Percentiles rank a stretch among this genome's conserved stretches.
Evolutionary conservation across 192 early-diverging fungal species (phyloP).

Genomic region (Irineochytrium annulatum): DNA sequence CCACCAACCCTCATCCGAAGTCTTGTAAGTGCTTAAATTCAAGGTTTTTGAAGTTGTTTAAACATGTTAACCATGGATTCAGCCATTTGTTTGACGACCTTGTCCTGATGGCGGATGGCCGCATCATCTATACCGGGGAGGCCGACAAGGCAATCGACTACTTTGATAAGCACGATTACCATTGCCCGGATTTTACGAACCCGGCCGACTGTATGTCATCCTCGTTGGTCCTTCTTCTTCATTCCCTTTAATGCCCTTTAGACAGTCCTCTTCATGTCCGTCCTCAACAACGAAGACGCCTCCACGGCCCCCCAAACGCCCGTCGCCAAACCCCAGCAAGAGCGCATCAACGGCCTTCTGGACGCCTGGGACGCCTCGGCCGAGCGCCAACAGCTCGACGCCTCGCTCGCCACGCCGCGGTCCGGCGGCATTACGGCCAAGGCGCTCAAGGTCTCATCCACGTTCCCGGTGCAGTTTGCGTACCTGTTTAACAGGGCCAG

Average conservation of each 20-base stretch:
- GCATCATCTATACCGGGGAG: conserved; percentile 41
- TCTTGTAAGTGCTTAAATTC: conserved; percentile 30
- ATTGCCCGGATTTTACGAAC: conserved; percentile 49
- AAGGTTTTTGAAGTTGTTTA: not conserved
- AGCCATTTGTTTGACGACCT: conserved; percentile 64
- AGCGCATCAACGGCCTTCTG: conserved; percentile 23
- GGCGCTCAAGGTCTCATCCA: conserved; percentile 10
- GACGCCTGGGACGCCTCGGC: conserved; percentile 36
- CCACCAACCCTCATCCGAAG: conserved; percentile 57
- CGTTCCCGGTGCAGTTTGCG: conserved; percentile 30
- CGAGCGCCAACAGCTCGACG: conserved; percentile 18
- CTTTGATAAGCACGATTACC: conserved; percentile 40
- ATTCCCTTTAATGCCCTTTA: not conserved
- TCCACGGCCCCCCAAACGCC: not conserved
- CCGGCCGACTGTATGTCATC: conserved; percentile 46
- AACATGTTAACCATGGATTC: not conserved
- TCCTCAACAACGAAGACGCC: conserved; percentile 39
- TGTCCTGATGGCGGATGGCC: conserved; percentile 59
- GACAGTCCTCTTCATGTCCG: conserved; percentile 45
- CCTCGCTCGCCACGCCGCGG: not conserved
- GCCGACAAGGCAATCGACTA: conserved; percentile 40
- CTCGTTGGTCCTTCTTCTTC: not conserved
- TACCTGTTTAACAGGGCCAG: conserved; percentile 41
- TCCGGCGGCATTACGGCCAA: not conserved
- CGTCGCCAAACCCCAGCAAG: conserved; percentile 7